A percentile compares a stretch with the other conserved stretches of the same genome.
phyloP scores from a whole-genome alignment of 495 filamentous ascomycete species.

The Parmelia sp. region DNA sequence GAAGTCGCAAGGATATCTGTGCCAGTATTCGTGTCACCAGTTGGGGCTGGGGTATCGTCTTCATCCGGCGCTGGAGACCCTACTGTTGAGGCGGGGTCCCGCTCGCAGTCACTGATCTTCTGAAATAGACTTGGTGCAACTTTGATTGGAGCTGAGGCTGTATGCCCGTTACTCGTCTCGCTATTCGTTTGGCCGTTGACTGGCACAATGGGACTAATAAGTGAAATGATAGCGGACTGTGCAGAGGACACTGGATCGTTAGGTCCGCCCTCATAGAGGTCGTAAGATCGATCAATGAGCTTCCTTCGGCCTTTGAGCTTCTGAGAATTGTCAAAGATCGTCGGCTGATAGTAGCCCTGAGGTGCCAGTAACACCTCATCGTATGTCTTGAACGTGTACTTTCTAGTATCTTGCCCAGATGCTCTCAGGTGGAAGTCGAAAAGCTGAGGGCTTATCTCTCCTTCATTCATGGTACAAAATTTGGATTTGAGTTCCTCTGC shows the following conservation, averaged over 20 bases:
- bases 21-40: conserved; percentile 32
- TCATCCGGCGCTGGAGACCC: conserved; percentile 79
- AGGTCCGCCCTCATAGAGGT: conserved; percentile 83
- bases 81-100: conserved; percentile 77
- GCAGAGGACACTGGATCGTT: conserved; percentile 86
- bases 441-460: conserved; percentile 70
- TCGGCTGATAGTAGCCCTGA: conserved; percentile 82
- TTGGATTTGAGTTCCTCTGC: conserved; percentile 93
- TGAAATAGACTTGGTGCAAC: conserved; percentile 37
- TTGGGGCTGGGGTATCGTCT: conserved; percentile 57
- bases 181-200: conserved; percentile 13
- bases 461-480: conserved; percentile 78
- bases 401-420: conserved; percentile 77
- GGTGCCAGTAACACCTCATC: conserved; percentile 88
- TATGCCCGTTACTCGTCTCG: conserved; percentile 19
- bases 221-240: conserved; percentile 67
- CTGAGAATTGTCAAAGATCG: conserved; percentile 69
- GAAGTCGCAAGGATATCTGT: conserved; percentile 42
- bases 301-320: conserved; percentile 74
- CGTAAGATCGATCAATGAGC: conserved; percentile 76
- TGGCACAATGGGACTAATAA: conserved; percentile 51
- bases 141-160: conserved; percentile 19
- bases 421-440: conserved; percentile 85
- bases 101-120: conserved; percentile 50
- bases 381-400: conserved; percentile 90